These are phyloP conservation scores for Coemansia sp. DNA, from an alignment of 371 early-diverging fungal genomes.

Conservation along the genomic window DNA sequence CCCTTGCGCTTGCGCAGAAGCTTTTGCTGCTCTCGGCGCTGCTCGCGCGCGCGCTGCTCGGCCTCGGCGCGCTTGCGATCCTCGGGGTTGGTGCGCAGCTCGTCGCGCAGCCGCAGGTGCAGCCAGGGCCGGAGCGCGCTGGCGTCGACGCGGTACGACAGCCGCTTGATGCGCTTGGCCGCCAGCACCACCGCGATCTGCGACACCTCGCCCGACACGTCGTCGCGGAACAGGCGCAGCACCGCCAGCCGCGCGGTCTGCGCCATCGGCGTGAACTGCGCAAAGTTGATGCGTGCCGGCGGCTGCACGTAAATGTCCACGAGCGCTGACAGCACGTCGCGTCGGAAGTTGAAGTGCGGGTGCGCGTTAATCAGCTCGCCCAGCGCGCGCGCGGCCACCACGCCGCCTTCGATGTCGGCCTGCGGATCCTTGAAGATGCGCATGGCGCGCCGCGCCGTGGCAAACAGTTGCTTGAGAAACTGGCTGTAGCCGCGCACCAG, in stretches of 20 bases:
- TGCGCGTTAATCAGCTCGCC: conserved; percentile 73
- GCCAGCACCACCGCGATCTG: conserved; percentile 82
- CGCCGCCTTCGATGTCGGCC: conserved; percentile 48
- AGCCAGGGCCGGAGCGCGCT: conserved; percentile 72
- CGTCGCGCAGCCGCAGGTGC: conserved; percentile 75
- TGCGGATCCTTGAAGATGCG: conserved; percentile 37
- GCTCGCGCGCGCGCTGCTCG: conserved; percentile 21
- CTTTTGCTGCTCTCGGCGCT: conserved; percentile 35
- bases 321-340: conserved; percentile 79
- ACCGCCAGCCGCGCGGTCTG: conserved; percentile 75
- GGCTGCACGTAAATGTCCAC: conserved; percentile 56
- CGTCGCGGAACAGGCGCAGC: conserved; percentile 73
- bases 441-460: conserved; percentile 45
- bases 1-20: conserved; percentile 33
- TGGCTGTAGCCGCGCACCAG: conserved; percentile 78
- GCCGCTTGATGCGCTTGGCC: conserved; percentile 78
- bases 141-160: conserved; percentile 71
- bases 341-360: conserved; percentile 90
- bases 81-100: conserved; percentile 58
- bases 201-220: conserved; percentile 82
- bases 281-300: conserved; percentile 62
- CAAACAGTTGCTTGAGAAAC: conserved; percentile 71
- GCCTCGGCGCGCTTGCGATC: conserved; percentile 39
- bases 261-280: conserved; percentile 60
- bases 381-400: conserved; percentile 55